Percentiles rank a stretch among this genome's conserved stretches.
phyloP scores from a whole-genome alignment of 345 rosid species.

The Lagerstroemia speciosa region DNA sequence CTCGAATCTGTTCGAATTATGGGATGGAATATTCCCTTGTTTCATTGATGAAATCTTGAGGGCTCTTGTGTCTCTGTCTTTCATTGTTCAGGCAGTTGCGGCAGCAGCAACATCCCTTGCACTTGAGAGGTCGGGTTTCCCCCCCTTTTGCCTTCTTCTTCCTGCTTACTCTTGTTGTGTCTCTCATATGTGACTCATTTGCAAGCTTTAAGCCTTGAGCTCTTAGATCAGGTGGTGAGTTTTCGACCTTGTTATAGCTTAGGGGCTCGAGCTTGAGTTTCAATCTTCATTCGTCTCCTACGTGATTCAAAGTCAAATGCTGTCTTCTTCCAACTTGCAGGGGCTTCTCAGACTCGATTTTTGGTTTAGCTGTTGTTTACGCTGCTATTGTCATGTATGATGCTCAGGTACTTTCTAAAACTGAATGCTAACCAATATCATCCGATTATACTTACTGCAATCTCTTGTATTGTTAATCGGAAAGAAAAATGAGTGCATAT shows the following conservation, averaged over 20 bases:
- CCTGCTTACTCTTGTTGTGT: not conserved
- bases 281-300: not conserved
- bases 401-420: conserved; percentile 46
- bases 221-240: too few relatives aligned
- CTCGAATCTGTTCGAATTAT: conserved; percentile 1
- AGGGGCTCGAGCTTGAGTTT: not conserved
- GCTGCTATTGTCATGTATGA: conserved; percentile 90
- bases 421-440: not conserved
- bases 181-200: not conserved
- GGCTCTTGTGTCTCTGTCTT: not conserved
- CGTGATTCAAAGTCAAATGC: not conserved
- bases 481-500: not conserved
- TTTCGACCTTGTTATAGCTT: too few relatives aligned
- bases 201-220: not conserved
- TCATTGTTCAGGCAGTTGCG: conserved; percentile 50
- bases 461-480: not conserved
- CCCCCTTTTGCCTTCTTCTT: not conserved
- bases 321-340: conserved; percentile 24
- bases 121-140: conserved; percentile 50
- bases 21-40: not conserved
- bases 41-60: not conserved
- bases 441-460: not conserved
- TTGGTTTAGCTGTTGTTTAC: conserved; percentile 66
- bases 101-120: conserved; percentile 82
- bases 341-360: conserved; percentile 78